phyloP scores from a whole-genome alignment of 2,329 filamentous ascomycete genomes.

The Fusarium anthophilum region DNA sequence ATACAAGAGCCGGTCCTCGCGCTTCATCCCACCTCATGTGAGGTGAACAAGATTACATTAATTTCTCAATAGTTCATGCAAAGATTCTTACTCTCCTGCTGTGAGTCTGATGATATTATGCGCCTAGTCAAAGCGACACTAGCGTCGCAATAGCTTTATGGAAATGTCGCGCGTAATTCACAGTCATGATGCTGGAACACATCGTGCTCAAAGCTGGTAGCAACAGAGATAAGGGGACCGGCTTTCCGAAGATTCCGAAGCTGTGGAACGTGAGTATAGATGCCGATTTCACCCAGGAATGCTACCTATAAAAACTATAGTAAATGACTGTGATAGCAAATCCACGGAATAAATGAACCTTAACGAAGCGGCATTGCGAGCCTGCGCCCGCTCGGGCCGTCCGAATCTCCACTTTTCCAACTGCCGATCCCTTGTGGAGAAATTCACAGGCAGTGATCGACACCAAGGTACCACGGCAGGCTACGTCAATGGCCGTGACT shows the following conservation, averaged over 20 bases:
- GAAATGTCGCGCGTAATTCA: no score
- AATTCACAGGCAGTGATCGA: neutral
- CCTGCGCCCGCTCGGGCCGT: neutral
- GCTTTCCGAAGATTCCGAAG: neutral
- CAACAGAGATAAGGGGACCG: rapidly evolving
- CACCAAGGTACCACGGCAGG: neutral
- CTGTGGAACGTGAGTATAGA: rapidly evolving
- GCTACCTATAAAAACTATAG: rapidly evolving
- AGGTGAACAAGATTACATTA: rapidly evolving
- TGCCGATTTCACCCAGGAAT: neutral
- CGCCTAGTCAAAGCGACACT: neutral
- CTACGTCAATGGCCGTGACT: neutral
- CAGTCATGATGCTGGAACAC: rapidly evolving
- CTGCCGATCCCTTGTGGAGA: neutral
- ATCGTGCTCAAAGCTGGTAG: rapidly evolving
- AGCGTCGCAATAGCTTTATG: no score
- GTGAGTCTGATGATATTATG: rapidly evolving
- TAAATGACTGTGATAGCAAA: neutral
- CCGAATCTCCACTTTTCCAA: neutral
- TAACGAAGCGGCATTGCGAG: neutral
- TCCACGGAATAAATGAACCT: neutral
- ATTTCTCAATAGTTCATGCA: neutral
- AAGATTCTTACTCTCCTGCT: rapidly evolving
- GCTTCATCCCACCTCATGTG: neutral
- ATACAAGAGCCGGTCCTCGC: neutral